phyloP scores from a whole-genome alignment of 768 basidiomycete genomes.

The Boletus pseudopeckii region DNA sequence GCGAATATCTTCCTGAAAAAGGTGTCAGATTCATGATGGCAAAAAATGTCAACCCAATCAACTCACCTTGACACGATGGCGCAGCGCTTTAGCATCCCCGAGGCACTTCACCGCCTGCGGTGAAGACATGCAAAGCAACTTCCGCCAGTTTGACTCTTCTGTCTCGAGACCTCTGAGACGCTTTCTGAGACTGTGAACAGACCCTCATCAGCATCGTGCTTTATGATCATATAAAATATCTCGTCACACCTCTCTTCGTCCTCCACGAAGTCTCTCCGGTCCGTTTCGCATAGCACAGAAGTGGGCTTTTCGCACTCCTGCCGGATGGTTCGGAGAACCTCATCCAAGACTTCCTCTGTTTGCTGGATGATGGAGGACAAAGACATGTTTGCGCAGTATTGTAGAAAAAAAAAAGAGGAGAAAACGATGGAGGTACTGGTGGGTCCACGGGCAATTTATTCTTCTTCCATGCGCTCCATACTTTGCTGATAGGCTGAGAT shows the following conservation, averaged over 20 bases:
- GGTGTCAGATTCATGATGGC: neutral
- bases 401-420: neutral
- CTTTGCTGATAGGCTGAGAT: neutral
- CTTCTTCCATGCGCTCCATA: neutral
- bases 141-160: neutral
- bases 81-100: constrained; percentile 4
- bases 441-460: constrained; percentile 10
- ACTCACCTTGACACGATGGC: constrained; percentile 3
- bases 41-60: neutral
- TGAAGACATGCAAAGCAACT: constrained; percentile 9
- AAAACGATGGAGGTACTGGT: too few relatives aligned
- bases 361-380: neutral
- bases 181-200: constrained; percentile 5
- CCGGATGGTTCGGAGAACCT: neutral
- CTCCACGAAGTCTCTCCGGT: neutral
- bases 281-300: constrained; percentile 2
- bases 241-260: constrained; percentile 6
- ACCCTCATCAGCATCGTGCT: neutral
- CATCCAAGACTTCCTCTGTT: neutral
- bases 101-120: neutral
- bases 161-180: neutral
- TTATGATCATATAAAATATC: neutral
- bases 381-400: neutral
- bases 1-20: constrained; percentile 2
- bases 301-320: neutral